phyloP scores from a whole-genome alignment of 352 stramenopile genomes.

The Phytophthora agathidicida region DNA sequence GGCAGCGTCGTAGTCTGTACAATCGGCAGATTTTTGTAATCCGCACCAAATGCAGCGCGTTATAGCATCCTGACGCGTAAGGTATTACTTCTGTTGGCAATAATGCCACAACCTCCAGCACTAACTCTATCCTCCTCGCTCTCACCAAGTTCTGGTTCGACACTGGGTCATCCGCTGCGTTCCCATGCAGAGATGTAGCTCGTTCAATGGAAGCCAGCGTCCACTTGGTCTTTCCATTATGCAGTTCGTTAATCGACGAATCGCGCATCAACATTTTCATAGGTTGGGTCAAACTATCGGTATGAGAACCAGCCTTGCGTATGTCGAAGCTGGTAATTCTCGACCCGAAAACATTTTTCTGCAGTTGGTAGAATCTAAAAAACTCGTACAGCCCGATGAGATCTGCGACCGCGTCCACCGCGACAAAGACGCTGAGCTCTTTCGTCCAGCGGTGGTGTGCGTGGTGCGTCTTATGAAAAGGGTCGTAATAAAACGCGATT shows the following conservation, averaged over 20 bases:
- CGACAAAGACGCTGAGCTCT: slow-evolving; percentile 14
- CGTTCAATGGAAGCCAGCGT: slow-evolving; percentile 17
- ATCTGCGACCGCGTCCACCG: slow-evolving; percentile 16
- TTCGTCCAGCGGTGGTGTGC: slow-evolving; percentile 5
- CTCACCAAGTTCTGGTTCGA: neutral
- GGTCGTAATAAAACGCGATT: slow-evolving; percentile 31
- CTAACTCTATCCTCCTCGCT: slow-evolving; percentile 44
- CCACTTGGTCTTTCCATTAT: slow-evolving; percentile 21
- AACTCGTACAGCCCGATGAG: slow-evolving; percentile 24
- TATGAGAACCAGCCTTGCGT: neutral
- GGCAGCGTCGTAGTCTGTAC: slow-evolving; percentile 44
- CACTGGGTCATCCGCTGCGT: neutral
- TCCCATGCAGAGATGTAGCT: neutral
- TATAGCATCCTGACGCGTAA: slow-evolving; percentile 43
- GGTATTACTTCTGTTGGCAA: slow-evolving; percentile 60
- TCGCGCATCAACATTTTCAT: neutral
- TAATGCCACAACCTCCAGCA: slow-evolving; percentile 56
- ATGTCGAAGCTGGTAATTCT: slow-evolving; percentile 15
- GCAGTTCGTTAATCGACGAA: slow-evolving; percentile 12
- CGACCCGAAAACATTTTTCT: slow-evolving; percentile 3
- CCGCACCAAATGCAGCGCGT: slow-evolving; percentile 63
- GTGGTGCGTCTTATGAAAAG: neutral
- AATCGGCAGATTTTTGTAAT: slow-evolving; percentile 68
- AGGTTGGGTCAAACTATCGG: neutral
- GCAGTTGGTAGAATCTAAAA: slow-evolving; percentile 11